Base-by-base conservation (phyloP, 2,329 filamentous ascomycete genomes). In the Zymoseptoria crescenta region DNA sequence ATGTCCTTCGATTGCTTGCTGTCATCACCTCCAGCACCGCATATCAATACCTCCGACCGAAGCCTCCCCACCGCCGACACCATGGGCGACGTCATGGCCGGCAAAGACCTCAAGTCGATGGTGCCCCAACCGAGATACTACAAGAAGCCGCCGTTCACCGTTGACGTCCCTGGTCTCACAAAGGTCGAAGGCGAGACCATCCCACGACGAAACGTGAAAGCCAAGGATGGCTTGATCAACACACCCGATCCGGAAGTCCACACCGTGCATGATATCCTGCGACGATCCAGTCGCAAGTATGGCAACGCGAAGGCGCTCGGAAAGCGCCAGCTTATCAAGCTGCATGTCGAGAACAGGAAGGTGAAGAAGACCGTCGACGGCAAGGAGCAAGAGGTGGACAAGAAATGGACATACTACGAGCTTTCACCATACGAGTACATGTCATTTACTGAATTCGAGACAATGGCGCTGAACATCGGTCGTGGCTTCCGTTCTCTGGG, bases 351-450 rank as follows among this genome's bases (percentile, higher is more conserved):
- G 80, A 87, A 83, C 67, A 96, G 93, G 80, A 94, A 91, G 81
- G 79, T 96, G 67, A 88, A 91, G 81, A 96, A 95, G 82, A 81
- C 90, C 55, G 79, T 96, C 59, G 89, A 95, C 70, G 91, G 91
- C 66, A 82, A 88, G 73, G 82, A 91, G 74, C 79, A 81, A 64
- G 84, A 92, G 76, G 84, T 94, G 35, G 89, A 95, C 64, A 96
- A 96, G 84, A 84, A 93, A 74, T 96, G 91, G 91, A 86, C 87
- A 56, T 95, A 86, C 76, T 95, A 90, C 67, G 91, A 96, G 80
- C 84, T 95, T 66, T 87, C 87, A 62, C 79, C 80, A 54, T 96
- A 88, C 78, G 80, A 81, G 51, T 96, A 86, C 79, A 79, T 87
- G 70, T 90, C 85, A 67, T 95, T 92, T 76, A 80, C 82, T 69